These are phyloP conservation scores for Ogataea trehalophila DNA, from an alignment of 805 yeast species.

Conservation along the genomic window DNA sequence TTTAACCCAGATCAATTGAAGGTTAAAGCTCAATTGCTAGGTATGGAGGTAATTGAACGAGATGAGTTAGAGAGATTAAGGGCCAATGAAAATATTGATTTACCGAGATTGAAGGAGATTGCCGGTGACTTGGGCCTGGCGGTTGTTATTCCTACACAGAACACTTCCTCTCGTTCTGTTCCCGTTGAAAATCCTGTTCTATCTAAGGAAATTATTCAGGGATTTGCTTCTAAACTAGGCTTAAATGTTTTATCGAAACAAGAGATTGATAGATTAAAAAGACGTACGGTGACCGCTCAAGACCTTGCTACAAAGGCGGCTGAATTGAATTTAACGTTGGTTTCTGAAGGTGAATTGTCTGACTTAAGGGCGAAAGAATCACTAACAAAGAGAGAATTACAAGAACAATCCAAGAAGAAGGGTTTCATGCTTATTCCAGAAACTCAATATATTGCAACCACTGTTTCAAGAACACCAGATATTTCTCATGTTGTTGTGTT, in stretches of 20 bases:
- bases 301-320: slow-evolving; percentile 35
- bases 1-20: slow-evolving; percentile 7
- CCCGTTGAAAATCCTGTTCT: neutral
- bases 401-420: slow-evolving; percentile 36
- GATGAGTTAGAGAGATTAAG: slow-evolving; percentile 11
- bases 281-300: slow-evolving; percentile 25
- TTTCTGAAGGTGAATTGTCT: slow-evolving; percentile 24
- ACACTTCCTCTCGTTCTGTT: neutral
- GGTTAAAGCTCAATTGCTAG: slow-evolving; percentile 14
- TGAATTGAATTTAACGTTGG: slow-evolving; percentile 36
- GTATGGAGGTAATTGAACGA: slow-evolving; percentile 14
- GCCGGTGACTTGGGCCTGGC: slow-evolving; percentile 23
- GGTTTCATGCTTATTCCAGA: slow-evolving; percentile 56
- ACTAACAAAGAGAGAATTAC: slow-evolving; percentile 24
- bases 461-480: slow-evolving; percentile 52
- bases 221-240: slow-evolving; percentile 28
- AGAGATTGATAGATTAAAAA: slow-evolving; percentile 29
- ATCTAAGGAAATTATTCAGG: slow-evolving; percentile 9
- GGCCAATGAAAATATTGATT: slow-evolving; percentile 4
- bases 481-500: slow-evolving; percentile 53
- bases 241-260: slow-evolving; percentile 29
- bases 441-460: slow-evolving; percentile 57
- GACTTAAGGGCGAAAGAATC: slow-evolving; percentile 11
- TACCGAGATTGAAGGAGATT: slow-evolving; percentile 6
- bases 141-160: slow-evolving; percentile 6